A percentile compares a stretch with the other conserved stretches of the same genome.
Evolutionary conservation across 2,329 filamentous ascomycete species (phyloP).

Genomic region (Leptodontidium sp.): DNA sequence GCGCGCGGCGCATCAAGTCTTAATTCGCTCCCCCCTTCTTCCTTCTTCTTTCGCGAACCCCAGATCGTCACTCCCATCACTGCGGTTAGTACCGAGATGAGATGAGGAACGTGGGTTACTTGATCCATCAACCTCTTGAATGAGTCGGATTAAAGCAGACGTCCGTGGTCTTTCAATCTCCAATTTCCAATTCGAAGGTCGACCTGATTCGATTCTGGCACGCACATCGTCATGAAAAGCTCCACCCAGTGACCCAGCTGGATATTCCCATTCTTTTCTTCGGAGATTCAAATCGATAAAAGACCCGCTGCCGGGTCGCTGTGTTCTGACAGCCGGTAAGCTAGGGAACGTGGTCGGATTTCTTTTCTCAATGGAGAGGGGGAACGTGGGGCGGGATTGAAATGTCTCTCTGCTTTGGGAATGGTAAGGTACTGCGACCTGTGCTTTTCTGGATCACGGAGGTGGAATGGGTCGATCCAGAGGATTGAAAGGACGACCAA

Average conservation of each 20-base stretch:
- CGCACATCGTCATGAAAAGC: too few relatives aligned
- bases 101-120: too few relatives aligned
- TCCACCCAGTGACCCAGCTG: neutral
- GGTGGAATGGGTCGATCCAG: neutral
- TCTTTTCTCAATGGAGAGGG: neutral
- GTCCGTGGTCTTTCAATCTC: neutral
- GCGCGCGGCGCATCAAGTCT: neutral
- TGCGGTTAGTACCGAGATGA: neutral
- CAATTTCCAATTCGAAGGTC: too few relatives aligned
- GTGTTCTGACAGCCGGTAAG: neutral
- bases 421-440: neutral
- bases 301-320: conserved; percentile 5
- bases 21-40: neutral
- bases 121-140: too few relatives aligned
- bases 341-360: conserved; percentile 15
- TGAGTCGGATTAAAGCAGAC: neutral
- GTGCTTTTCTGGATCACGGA: too few relatives aligned
- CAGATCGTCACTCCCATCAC: neutral
- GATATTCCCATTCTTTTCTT: neutral
- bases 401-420: conserved; percentile 16
- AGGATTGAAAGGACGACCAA: neutral
- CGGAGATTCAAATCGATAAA: conserved; percentile 18
- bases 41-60: neutral
- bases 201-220: too few relatives aligned
- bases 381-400: neutral